Percentiles rank a stretch among this genome's conserved stretches.
These are phyloP conservation scores for Draba incana DNA, from an alignment of 345 rosid species.

Conservation along the genomic window DNA sequence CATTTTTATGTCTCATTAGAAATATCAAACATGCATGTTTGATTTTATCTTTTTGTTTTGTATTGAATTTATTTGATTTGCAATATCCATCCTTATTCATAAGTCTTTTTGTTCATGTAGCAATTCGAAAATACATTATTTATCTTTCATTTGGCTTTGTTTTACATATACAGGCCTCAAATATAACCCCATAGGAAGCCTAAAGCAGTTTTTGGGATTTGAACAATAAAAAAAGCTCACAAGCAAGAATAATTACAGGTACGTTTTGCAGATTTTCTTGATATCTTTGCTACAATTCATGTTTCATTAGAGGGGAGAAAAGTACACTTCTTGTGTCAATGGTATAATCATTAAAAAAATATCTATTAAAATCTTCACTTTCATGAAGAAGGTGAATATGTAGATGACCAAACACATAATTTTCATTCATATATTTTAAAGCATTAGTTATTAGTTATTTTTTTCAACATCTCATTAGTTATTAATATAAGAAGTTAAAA, in stretches of 20 bases:
- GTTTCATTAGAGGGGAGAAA: neutral
- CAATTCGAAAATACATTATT: neutral
- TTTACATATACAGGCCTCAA: conserved; percentile 33
- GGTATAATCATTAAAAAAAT: neutral
- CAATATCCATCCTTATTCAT: neutral
- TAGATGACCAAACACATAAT: conserved; percentile 21
- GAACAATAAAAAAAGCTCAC: conserved; percentile 20
- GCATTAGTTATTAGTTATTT: too few relatives aligned
- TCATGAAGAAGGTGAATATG: conserved; percentile 12
- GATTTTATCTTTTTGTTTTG: neutral
- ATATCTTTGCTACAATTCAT: neutral
- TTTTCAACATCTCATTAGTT: neutral
- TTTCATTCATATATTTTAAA: conserved; percentile 9
- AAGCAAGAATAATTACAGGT: conserved; percentile 31
- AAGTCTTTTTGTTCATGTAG: neutral
- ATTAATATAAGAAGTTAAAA: conserved; percentile 1
- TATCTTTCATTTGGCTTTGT: conserved; percentile 3
- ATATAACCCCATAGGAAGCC: conserved; percentile 8
- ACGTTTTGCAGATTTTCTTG: neutral
- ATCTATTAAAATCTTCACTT: neutral
- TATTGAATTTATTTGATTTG: neutral
- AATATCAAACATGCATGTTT: neutral
- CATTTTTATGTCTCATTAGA: neutral
- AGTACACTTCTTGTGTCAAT: neutral
- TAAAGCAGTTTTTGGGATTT: conserved; percentile 22